Conservation (phyloP, 2,329 filamentous ascomycete genomes). For the Colletotrichum sidae region DNA sequence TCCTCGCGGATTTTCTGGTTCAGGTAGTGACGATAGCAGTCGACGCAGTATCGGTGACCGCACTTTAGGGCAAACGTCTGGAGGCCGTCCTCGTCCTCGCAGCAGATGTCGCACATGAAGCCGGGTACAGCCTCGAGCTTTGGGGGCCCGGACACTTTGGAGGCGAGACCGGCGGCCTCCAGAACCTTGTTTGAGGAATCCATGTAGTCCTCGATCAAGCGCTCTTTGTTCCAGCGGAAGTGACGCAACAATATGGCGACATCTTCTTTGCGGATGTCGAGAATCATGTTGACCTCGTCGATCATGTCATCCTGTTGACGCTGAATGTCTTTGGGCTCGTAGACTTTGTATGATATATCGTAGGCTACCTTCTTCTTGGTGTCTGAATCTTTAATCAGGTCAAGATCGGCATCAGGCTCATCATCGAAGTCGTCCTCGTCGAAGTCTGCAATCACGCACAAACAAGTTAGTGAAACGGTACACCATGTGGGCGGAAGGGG, state of each 20-base stretch:
- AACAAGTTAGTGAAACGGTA: constrained; percentile 35
- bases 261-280: constrained; percentile 89
- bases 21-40: constrained; percentile 93
- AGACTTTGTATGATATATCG: constrained; percentile 87
- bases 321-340: constrained; percentile 83
- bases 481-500: constrained; percentile 18
- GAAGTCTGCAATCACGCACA: constrained; percentile 59
- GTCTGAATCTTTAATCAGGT: constrained; percentile 70
- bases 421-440: constrained; percentile 68
- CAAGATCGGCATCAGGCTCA: constrained; percentile 66
- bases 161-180: constrained; percentile 84
- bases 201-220: constrained; percentile 96
- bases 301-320: constrained; percentile 87
- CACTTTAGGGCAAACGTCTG: constrained; percentile 95
- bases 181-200: constrained; percentile 83
- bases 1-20: constrained; percentile 94
- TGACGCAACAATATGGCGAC: constrained; percentile 90
- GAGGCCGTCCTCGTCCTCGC: constrained; percentile 83
- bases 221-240: constrained; percentile 96
- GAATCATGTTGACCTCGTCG: constrained; percentile 89
- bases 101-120: constrained; percentile 96
- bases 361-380: constrained; percentile 81
- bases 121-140: constrained; percentile 77
- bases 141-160: constrained; percentile 70
- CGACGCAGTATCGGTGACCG: constrained; percentile 90